Percentiles rank a stretch among this genome's conserved stretches.
phyloP scores from a whole-genome alignment of 2,329 filamentous ascomycete species.

The Rhynchosporium secalis region DNA sequence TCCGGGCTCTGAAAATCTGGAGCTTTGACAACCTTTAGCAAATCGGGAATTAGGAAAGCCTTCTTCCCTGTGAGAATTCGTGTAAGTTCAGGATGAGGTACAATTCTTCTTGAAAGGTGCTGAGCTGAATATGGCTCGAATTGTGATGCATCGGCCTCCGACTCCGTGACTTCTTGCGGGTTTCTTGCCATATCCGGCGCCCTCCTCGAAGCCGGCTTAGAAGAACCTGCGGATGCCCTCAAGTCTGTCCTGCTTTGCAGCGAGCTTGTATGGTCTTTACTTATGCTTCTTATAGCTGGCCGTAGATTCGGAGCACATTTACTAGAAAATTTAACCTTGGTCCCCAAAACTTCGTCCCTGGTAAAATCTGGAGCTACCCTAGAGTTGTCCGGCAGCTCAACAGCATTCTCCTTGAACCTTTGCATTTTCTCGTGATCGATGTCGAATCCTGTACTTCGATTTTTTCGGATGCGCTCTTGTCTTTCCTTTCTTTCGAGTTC shows the following conservation, averaged over 20 bases:
- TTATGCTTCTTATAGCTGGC: constrained; percentile 28
- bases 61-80: constrained; percentile 78
- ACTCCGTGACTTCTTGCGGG: constrained; percentile 42
- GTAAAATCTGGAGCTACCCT: constrained; percentile 55
- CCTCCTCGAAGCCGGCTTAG: constrained; percentile 16
- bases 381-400: constrained; percentile 53
- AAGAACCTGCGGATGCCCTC: constrained; percentile 16
- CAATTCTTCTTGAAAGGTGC: constrained; percentile 78
- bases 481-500: constrained; percentile 53
- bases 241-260: constrained; percentile 28
- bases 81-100: constrained; percentile 78
- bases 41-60: constrained; percentile 73
- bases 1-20: constrained; percentile 81
- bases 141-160: constrained; percentile 58
- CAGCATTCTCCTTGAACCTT: constrained; percentile 57
- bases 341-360: constrained; percentile 59
- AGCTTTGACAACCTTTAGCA: constrained; percentile 77
- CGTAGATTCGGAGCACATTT: constrained; percentile 38
- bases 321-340: constrained; percentile 43
- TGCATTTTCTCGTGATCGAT: constrained; percentile 61
- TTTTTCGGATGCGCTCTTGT: constrained; percentile 52
- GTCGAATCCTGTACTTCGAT: constrained; percentile 57
- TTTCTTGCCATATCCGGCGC: constrained; percentile 24
- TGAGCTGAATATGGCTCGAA: constrained; percentile 87
- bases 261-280: constrained; percentile 17